Percentiles rank a stretch among this genome's conserved stretches.
Evolutionary conservation across 306 rosid genomes (phyloP).

Genomic region (Quercus glauca): DNA sequence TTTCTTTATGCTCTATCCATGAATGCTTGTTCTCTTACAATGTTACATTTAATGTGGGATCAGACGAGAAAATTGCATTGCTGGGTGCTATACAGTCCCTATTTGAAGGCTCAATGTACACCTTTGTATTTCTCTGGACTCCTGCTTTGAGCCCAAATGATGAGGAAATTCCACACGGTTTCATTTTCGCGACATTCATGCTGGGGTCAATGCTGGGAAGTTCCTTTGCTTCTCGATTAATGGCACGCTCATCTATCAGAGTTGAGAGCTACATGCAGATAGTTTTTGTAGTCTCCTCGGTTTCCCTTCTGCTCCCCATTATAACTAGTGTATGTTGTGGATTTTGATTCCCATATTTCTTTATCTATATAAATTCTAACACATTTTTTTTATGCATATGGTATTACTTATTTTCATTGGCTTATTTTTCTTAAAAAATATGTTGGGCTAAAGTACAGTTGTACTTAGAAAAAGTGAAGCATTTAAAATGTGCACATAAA

Average conservation of each 20-base stretch:
- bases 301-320: conserved; percentile 72
- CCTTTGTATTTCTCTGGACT: conserved; percentile 92
- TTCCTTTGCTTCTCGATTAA: conserved; percentile 73
- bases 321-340: conserved; percentile 56
- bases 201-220: conserved; percentile 95
- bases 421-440: too few relatives aligned
- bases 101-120: conserved; percentile 95
- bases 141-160: conserved; percentile 92
- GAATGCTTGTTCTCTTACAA: conserved; percentile 5
- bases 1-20: background rate
- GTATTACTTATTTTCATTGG: too few relatives aligned
- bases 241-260: conserved; percentile 60
- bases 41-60: conserved; percentile 23
- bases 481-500: too few relatives aligned
- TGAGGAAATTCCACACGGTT: conserved; percentile 89
- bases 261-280: conserved; percentile 92
- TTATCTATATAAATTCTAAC: background rate
- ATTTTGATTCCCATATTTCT: background rate
- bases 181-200: conserved; percentile 95
- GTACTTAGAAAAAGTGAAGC: too few relatives aligned
- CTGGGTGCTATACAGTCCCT: conserved; percentile 92
- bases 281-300: conserved; percentile 65
- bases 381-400: background rate
- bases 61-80: conserved; percentile 80
- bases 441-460: too few relatives aligned